These are phyloP conservation scores for Cajanus cajan DNA, from an alignment of 306 rosid genomes.

Conservation along the genomic window DNA sequence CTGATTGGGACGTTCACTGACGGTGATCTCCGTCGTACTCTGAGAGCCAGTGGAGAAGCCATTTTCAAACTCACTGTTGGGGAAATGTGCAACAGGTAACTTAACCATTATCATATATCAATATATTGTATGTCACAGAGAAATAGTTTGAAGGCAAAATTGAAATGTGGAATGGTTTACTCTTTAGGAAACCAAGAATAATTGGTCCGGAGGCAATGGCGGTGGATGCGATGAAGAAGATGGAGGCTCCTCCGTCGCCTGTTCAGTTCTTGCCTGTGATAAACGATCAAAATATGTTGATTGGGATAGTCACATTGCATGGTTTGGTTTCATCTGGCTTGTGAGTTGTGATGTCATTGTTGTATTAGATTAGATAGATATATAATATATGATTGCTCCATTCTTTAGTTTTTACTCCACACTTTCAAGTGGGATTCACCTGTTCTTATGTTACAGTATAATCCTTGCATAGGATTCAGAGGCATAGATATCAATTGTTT, in stretches of 20 bases:
- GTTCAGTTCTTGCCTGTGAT: conserved; percentile 95
- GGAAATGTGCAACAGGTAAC: conserved; percentile 87
- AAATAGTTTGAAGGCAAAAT: not conserved
- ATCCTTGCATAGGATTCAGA: not conserved
- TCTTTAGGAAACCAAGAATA: conserved; percentile 70
- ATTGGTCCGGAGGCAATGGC: conserved; percentile 87
- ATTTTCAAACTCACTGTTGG: conserved; percentile 92
- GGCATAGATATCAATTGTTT: not conserved
- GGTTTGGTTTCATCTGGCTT: conserved; percentile 94
- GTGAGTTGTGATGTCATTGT: conserved; percentile 27
- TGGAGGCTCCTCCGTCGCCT: conserved; percentile 97
- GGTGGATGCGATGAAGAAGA: conserved; percentile 93
- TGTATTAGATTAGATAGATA: too few relatives aligned
- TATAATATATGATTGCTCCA: not conserved
- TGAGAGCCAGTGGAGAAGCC: conserved; percentile 86
- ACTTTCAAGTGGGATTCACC: conserved; percentile 4
- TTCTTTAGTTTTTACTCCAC: conserved; percentile 23
- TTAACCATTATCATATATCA: not conserved
- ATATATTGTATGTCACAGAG: not conserved
- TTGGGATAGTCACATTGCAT: conserved; percentile 96
- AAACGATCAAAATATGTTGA: conserved; percentile 53
- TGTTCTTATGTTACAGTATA: conserved; percentile 10
- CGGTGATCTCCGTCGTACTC: conserved; percentile 96
- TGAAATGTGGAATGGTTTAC: too few relatives aligned
- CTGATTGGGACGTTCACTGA: conserved; percentile 92